These are phyloP conservation scores for Leccinum olivaceoglutinosum DNA, from an alignment of 1,284 basidiomycete genomes.

Conservation along the genomic window DNA sequence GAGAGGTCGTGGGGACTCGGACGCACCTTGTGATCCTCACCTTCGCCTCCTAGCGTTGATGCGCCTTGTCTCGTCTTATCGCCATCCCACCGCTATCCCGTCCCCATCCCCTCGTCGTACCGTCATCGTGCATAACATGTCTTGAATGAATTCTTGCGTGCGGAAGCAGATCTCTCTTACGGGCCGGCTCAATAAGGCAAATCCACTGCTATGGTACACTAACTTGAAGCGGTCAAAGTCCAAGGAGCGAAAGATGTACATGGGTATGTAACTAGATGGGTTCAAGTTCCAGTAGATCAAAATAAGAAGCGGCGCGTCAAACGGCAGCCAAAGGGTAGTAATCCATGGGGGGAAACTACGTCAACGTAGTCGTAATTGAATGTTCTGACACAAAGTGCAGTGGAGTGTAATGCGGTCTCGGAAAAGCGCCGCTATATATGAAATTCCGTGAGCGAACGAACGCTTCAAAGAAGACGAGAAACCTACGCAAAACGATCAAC, in stretches of 20 bases:
- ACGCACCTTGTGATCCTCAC: no score
- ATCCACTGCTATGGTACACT: slow-evolving; percentile 27
- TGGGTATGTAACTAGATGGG: slow-evolving; percentile 17
- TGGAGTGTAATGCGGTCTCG: slow-evolving; percentile 61
- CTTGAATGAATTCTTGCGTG: no score
- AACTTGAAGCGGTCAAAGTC: slow-evolving; percentile 17
- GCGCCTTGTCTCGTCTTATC: no score
- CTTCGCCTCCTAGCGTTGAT: no score
- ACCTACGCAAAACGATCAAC: slow-evolving; percentile 76
- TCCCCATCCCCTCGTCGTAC: no score
- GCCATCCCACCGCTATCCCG: no score
- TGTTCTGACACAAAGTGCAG: slow-evolving; percentile 72
- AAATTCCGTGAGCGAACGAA: slow-evolving; percentile 7
- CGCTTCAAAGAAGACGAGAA: slow-evolving; percentile 19
- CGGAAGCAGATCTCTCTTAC: no score
- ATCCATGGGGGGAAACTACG: slow-evolving; percentile 7
- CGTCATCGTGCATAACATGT: no score
- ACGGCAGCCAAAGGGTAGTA: slow-evolving; percentile 6
- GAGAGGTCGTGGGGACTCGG: no score
- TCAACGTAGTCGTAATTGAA: slow-evolving; percentile 44
- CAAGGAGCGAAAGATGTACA: slow-evolving; percentile 23
- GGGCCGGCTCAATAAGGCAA: no score
- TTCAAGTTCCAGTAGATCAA: slow-evolving; percentile 19
- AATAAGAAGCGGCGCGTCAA: slow-evolving; percentile 9
- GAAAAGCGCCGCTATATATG: slow-evolving; percentile 57